These are phyloP conservation scores for Salix caprea DNA, from an alignment of 345 rosid species.

Conservation along the genomic window DNA sequence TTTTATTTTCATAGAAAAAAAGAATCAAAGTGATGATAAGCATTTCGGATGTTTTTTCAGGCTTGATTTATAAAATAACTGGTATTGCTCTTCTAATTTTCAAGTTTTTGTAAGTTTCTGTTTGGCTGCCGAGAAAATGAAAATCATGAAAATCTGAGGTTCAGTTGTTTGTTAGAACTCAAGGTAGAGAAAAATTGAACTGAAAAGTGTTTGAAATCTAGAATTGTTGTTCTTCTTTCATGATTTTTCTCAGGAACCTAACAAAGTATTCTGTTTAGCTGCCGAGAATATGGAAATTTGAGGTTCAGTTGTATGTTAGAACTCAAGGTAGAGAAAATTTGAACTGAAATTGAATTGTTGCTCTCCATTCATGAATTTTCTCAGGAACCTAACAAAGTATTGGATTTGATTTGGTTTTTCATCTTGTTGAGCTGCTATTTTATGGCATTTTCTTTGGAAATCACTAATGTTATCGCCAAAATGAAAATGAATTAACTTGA, in stretches of 20 bases:
- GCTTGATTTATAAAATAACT: background rate
- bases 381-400: background rate
- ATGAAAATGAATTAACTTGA: background rate
- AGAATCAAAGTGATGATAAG: background rate
- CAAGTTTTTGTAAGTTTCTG: background rate
- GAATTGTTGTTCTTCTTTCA: background rate
- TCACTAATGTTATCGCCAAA: background rate
- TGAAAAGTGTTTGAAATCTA: background rate
- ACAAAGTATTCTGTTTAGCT: background rate
- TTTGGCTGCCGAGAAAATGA: background rate
- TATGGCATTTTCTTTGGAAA: background rate
- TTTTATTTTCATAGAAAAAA: background rate
- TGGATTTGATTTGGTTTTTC: background rate
- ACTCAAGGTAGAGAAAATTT: background rate
- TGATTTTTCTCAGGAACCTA: too few relatives aligned
- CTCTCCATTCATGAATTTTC: too few relatives aligned
- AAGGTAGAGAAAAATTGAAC: background rate
- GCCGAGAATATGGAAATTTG: background rate
- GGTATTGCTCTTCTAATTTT: background rate
- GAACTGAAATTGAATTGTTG: background rate
- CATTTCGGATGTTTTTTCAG: background rate
- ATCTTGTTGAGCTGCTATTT: background rate
- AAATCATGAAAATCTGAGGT: background rate
- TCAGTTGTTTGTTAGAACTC: background rate
- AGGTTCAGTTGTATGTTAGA: background rate